Conservation (phyloP, 2,329 filamentous ascomycete species). For the Trichoderma sp. region DNA sequence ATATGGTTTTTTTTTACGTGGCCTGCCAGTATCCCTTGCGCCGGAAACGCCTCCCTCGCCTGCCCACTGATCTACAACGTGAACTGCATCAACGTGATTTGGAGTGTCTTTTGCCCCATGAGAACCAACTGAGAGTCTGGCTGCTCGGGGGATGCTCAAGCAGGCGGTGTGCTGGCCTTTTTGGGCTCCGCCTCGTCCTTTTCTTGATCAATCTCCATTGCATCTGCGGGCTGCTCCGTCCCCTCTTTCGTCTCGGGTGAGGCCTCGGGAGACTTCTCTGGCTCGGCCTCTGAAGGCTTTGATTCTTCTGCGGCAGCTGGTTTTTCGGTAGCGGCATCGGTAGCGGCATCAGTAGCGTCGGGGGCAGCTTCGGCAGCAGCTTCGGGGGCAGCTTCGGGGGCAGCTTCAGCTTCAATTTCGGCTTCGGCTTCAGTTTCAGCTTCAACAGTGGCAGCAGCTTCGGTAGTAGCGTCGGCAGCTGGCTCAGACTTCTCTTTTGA, state of each 20-base stretch:
- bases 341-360: neutral
- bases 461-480: constrained; percentile 19
- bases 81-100: neutral
- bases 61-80: constrained; percentile 17
- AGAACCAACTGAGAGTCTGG: neutral
- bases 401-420: neutral
- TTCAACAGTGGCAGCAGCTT: neutral
- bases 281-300: constrained; percentile 25
- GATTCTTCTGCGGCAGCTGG: constrained; percentile 19
- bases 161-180: constrained; percentile 23
- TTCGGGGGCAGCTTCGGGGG: neutral
- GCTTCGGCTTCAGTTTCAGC: neutral
- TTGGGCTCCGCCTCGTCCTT: constrained; percentile 34
- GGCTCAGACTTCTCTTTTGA: constrained; percentile 29
- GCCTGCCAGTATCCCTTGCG: constrained; percentile 9
- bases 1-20: neutral
- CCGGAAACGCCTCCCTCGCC: constrained; percentile 20
- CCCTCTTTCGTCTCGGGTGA: constrained; percentile 26
- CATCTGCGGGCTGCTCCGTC: constrained; percentile 29
- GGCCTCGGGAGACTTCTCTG: constrained; percentile 31
- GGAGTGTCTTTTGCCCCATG: neutral
- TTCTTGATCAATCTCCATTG: constrained; percentile 40
- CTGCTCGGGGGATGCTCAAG: neutral
- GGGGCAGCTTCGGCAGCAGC: neutral
- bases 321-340: neutral